Base-by-base conservation (phyloP, 1,284 basidiomycete species). In the Athelia psychrophila region DNA sequence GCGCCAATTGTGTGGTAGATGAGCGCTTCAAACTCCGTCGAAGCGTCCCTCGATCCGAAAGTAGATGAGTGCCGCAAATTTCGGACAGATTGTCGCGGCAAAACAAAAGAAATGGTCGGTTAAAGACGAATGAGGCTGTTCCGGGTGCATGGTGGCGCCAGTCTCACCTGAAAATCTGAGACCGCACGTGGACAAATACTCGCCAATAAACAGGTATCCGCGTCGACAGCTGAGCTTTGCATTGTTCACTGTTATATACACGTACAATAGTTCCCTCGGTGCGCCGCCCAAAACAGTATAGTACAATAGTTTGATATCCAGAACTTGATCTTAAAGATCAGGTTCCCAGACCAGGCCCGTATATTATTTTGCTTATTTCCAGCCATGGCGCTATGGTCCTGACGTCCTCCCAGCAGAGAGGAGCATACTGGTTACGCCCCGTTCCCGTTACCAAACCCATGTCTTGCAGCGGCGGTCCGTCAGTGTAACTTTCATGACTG, bases 381-480 rank as follows among this genome's bases (percentile, higher is more conserved):
- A 91, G 77, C 89, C 88, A 91, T 5, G 88, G 89, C 35, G 88
- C 86, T 54, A 91, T 80, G 25, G 81, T 77, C 60, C 75, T 74
- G 38, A 91, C 68, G 66, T 91, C 89, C 25, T 71, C 68, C 80
- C 82, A 88, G 2, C 75, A 76, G 55, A 91, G 81, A 8, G 87
- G 88, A 5, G 79, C 78, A 62, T 83, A 91, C 49, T 83, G 84
- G 24, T 70, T 72, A 25, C 79, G 73, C 44, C 78, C 76, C 2
- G 73, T 63, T 15, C 76, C 79, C 27, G 68, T 59, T 33, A 81
- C 69, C 4, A 81, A 71, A 56, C 80, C 81, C 25, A 74, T 60
- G 50, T 81, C 82, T 60, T 79, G 79, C 5, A 75, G 58, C 15
- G 63, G 65, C 16, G 61, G 64, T 49, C 61, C 63, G 23, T 74